Conservation (phyloP, 108 stramenopile species). For the Stephanodiscus triporus region DNA sequence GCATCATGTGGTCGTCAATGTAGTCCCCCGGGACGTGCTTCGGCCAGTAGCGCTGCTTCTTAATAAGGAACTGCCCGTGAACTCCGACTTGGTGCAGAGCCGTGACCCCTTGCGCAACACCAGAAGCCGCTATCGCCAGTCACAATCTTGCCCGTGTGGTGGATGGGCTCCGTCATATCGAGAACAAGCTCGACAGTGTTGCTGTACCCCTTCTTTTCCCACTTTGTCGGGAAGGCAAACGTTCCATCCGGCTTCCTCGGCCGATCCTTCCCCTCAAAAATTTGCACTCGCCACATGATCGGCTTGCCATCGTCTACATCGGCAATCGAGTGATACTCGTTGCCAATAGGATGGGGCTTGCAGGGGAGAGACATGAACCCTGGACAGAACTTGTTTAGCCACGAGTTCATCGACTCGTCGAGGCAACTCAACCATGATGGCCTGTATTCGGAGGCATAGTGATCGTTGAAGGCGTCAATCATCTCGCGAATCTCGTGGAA, state of each 20-base stretch:
- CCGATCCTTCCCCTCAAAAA: constrained; percentile 15
- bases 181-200: constrained; percentile 9
- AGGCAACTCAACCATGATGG: too few relatives aligned
- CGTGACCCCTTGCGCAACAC: constrained; percentile 12
- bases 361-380: too few relatives aligned
- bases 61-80: constrained; percentile 1
- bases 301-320: constrained; percentile 20
- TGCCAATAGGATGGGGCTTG: too few relatives aligned
- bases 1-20: constrained; percentile 3
- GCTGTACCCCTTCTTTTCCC: background rate
- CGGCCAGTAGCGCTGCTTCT: constrained; percentile 20
- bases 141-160: constrained; percentile 15
- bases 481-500: too few relatives aligned
- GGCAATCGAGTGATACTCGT: too few relatives aligned
- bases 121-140: constrained; percentile 23
- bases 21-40: constrained; percentile 13
- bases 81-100: constrained; percentile 15
- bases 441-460: too few relatives aligned
- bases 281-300: background rate
- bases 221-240: background rate
- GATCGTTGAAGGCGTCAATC: too few relatives aligned
- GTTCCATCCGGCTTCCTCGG: background rate
- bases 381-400: too few relatives aligned
- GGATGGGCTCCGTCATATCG: constrained; percentile 24
- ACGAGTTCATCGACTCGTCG: too few relatives aligned